Evolutionary conservation across 164 flowering plant genomes (phyloP).

Genomic region (Magnolia sinica): DNA sequence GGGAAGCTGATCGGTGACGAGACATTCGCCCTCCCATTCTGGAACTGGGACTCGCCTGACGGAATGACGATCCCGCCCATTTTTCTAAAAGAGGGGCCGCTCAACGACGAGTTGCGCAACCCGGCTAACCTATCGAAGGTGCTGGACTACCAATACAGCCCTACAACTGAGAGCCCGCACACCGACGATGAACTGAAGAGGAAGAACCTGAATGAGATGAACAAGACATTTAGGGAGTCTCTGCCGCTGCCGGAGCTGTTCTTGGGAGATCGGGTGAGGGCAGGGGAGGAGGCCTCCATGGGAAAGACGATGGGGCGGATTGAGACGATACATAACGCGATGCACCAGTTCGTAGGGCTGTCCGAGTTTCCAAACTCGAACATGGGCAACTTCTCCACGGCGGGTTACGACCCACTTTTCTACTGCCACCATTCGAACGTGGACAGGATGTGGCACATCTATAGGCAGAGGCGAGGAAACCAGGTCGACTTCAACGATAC

Average conservation of each 20-base stretch:
- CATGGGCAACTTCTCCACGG: slow-evolving; percentile 5
- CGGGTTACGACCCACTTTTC: slow-evolving; percentile 4
- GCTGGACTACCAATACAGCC: background rate
- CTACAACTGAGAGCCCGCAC: too few relatives aligned
- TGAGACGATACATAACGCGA: background rate
- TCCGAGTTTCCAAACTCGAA: background rate
- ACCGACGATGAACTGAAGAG: background rate
- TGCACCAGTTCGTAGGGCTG: background rate
- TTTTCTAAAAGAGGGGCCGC: background rate
- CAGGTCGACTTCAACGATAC: background rate
- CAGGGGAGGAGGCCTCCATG: background rate
- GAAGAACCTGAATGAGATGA: background rate
- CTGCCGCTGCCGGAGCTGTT: background rate
- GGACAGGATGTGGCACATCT: slow-evolving; percentile 6
- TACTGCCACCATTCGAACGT: slow-evolving; percentile 2
- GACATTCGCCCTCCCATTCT: slow-evolving; percentile 1
- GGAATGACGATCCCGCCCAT: slow-evolving; percentile 1
- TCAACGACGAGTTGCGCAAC: background rate
- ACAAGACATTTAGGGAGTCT: background rate
- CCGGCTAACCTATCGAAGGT: background rate
- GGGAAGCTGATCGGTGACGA: slow-evolving; percentile 7
- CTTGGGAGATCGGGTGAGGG: background rate
- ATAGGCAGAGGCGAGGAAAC: background rate
- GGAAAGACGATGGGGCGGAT: background rate
- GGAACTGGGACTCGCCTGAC: background rate